Base-by-base conservation (phyloP, 441 rosid species). In the Pelargonium cotyledonis region DNA sequence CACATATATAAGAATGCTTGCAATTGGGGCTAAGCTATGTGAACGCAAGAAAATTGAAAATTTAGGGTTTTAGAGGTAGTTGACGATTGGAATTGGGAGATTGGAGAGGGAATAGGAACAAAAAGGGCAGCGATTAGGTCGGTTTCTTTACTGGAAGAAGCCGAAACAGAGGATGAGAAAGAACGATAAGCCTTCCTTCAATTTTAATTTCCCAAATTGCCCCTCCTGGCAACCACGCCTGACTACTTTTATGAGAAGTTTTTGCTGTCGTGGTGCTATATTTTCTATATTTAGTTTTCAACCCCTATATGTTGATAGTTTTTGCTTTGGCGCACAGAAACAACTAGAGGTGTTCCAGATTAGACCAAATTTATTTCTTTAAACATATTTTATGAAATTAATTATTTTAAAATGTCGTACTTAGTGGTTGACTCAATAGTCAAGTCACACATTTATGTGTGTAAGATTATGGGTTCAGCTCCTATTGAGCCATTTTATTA, bases 61-160 rank as follows among this genome's bases (percentile, higher is more conserved):
- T 21, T 64, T 79, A 79, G 78, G 85, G 85, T 75, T 78, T 68
- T 11, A 16, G 14, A 2, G 35, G 35, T 29, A 4, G 35, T 29
- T 29, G 35, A 29, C 35, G 35, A 29, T 29, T 29, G 35, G 35
- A 29, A 29, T 29, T 29, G 35, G 2, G 35, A 3, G 35, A 29
- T 29, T 29, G 35, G 35, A 29, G 4, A 21, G 23, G 23, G 23
- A 21, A 21, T 21, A 21, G 23, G 23, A 21, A 21, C 23, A 2
- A 29, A 29, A 29, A 29, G 31, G 65, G 47, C 15, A 51, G 67
- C 21, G 0, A 41, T 18, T 46, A 63, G 74, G 74, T 72, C 70
- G 77, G 63, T 78, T 75, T 68, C 68, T 68, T 57, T 62, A 43
- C 63, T 29, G 71, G 68, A 69, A 66, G 63, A 70, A 51, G 62